Evolutionary conservation across 129 eudicot species (phyloP).

Genomic region (Lactuca sativa): DNA sequence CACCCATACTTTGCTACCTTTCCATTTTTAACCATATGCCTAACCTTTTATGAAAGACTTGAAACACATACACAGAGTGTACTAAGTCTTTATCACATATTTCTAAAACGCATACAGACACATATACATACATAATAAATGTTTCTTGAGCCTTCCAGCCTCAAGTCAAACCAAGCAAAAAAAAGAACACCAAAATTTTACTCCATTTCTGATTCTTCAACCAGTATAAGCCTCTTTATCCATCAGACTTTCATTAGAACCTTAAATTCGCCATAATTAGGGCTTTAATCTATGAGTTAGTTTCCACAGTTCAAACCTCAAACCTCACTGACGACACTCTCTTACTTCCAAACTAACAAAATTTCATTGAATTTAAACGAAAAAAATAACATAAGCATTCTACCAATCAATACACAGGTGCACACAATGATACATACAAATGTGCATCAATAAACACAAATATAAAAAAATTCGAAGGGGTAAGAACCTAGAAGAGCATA

Average conservation of each 20-base stretch:
- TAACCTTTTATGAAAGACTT: too few species aligned
- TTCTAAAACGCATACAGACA: too few species aligned
- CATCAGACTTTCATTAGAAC: background rate
- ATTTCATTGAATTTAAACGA: background rate
- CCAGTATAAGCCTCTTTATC: background rate
- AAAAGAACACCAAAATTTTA: background rate
- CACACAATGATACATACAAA: background rate
- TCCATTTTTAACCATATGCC: too few species aligned
- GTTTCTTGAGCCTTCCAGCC: too few species aligned
- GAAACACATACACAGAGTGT: too few species aligned
- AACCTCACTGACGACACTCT: background rate
- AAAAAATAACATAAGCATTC: background rate
- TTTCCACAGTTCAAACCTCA: background rate
- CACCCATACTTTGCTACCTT: background rate
- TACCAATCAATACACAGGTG: background rate
- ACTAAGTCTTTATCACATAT: too few species aligned
- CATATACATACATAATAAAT: too few species aligned
- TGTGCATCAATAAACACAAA: constrained; percentile 7
- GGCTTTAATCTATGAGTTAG: background rate
- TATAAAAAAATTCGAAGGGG: background rate
- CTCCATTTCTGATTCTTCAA: background rate
- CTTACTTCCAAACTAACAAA: constrained; percentile 2
- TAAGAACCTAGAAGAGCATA: background rate
- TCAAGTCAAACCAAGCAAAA: background rate
- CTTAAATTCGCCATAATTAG: background rate